phyloP scores from a whole-genome alignment of 345 rosid species.

The Arabis hirsuta region DNA sequence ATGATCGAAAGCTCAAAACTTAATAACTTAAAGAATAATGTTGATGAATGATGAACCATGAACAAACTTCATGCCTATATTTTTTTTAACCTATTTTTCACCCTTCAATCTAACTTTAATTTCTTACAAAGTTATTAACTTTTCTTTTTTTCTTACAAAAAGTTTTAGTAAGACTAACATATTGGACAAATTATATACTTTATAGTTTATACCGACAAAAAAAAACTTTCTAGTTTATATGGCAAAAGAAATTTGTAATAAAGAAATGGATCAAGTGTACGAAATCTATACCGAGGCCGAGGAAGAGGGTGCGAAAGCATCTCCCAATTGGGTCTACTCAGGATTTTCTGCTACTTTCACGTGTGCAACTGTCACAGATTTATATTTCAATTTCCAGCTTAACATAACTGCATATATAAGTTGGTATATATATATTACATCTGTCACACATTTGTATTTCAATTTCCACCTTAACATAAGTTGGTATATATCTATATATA shows the following conservation, averaged over 20 bases:
- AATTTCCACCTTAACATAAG: neutral
- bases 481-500: neutral
- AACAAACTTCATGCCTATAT: neutral
- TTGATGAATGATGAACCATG: too few species aligned
- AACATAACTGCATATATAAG: neutral
- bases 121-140: neutral
- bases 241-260: conserved; percentile 1
- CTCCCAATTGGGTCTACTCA: neutral
- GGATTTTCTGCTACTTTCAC: conserved; percentile 23
- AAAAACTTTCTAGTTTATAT: too few species aligned
- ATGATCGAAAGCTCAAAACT: neutral
- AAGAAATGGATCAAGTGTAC: conserved; percentile 25
- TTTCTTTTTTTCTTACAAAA: too few species aligned
- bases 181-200: neutral
- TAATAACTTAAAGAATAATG: too few species aligned
- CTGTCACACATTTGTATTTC: conserved; percentile 21
- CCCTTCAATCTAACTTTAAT: neutral
- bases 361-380: conserved; percentile 17
- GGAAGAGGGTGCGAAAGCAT: conserved; percentile 29
- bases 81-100: neutral
- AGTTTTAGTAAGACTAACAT: neutral
- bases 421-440: neutral
- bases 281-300: neutral
- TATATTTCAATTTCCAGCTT: conserved; percentile 1
- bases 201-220: too few species aligned